Base-by-base conservation (phyloP, 2,329 filamentous ascomycete genomes). In the Myriosclerotinia scirpicola region DNA sequence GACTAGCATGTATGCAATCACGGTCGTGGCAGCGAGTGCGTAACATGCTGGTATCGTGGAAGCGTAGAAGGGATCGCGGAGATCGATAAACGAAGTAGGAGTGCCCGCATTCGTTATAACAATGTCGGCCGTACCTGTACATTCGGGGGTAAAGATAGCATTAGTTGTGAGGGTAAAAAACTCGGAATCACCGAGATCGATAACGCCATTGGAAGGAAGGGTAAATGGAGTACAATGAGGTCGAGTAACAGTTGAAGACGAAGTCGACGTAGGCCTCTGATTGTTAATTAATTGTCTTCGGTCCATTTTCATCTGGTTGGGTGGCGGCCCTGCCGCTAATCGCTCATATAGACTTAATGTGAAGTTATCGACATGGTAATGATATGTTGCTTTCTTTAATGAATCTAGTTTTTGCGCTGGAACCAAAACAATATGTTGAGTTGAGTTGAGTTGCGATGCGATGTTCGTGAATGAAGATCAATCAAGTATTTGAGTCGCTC, bases 11-110 rank as follows among this genome's bases (percentile, higher is more conserved):
- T 97, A 91, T 61, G 96, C 90, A 80, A 96, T 96, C 75, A 93
- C 81, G 0, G 93, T 98, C 22, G 92, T 92, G 20, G 93, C 91
- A 66, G 93, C 93, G 64, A 98, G 90, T 55, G 93, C 93, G 76
- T 97, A 99, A 74, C 91, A 90, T 78, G 96, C 93, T 17, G 95
- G 94, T 54, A 95, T 94, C 26, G 92, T 93, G 48, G 93, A 97
- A 65, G 93, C 90, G 78, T 96, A 97, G 78, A 99, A 99, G 11
- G 93, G 93, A 74, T 96, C 92, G 70, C 86, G 84, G 65, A 91
- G 86, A 77, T 93, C 87, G 53, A 65, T 70, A 26, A 70, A 67
- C 9, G 67, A 69, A 26, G 71, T 66, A 30, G 70, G 67, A 14
- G 68, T 67, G 50, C 61, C 65, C 1, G 69, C 66, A 36, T 69